Base-by-base conservation (phyloP, 2,329 filamentous ascomycete species). In the Aspergillus melleus region DNA sequence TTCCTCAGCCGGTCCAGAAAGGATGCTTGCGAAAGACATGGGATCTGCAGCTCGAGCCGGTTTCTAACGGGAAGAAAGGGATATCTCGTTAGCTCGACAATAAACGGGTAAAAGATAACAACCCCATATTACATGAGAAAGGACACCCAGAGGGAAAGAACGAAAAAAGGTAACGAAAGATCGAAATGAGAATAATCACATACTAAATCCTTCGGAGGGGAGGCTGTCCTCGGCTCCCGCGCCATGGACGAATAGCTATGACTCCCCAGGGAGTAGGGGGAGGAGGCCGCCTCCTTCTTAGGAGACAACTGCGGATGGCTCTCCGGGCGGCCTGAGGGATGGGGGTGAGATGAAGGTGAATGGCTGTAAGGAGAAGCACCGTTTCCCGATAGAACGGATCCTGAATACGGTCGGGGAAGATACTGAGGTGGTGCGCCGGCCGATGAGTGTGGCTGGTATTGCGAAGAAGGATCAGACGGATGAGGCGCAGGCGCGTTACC, bases 11-110 rank as follows among this genome's bases (percentile, higher is more conserved):
- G 90, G 84, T 66, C 86, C 92, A 4, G 92, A 94, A 49, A 98
- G 88, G 61, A 98, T 96, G 73, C 93, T 97, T 66, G 92, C 95
- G 72, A 98, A 95, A 5, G 93, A 95, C 93, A 97, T 97, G 55
- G 93, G 90, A 73, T 96, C 90, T 60, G 89, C 88, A 46, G 88
- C 83, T 74, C 92, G 88, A 66, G 86, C 87, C 1, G 90, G 86
- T 53, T 89, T 90, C 85, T 92, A 74, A 47, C 9, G 29, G 55
- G 8, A 59, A 59, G 51, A 47, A 32, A 55, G 42, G 50, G 20
- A 16, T 47, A 22, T 36, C 1, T 39, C 39, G 51, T 16, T 42
- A 30, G 20, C 24, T 26, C 26, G 46, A 10, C 16, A 8, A 32
- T 16, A 10, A 6, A 36, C n/a, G 22, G 26, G 39, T 4, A n/a